Evolutionary conservation across 1,139 yeast genomes (phyloP), one percentile per base, ranked within the genome.

Genomic region (Pichia sp.): DNA sequence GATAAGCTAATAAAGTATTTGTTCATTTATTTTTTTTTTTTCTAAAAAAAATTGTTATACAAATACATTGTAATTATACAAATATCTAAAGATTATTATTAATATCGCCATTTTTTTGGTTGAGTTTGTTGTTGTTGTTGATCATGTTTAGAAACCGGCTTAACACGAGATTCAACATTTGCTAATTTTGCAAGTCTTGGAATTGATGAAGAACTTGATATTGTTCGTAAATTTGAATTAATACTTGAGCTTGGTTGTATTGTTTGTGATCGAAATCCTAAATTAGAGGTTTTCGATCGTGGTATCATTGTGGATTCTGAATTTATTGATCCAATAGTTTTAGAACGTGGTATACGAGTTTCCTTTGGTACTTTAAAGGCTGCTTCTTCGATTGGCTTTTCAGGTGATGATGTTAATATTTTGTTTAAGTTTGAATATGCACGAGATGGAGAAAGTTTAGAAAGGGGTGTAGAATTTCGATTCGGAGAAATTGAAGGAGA

Each of bases 371-470:
- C 7, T 16, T 30, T 25, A 10, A 13, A 13, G 15, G 8, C 13
- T 22, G 11, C 11, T 22, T 9, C 15, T 26, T 37, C 34, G 15
- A 31, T 15, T 18, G 29, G 28, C 9, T 31, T 38, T 18, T 36
- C 46, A 6, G 43, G 42, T 9, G 44, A 37, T 24, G 41, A 40
- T 4, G 40, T 34, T 35, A 48, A 14, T 6, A 48, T 41, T 20
- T 45, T 30, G 31, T 50, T 47, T 14, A 54, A 37, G 31, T 49
- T 51, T 1, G 55, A 49, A 28, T 40, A 45, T 9, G 52, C 50
- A 33, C 53, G 50, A 1, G 60, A 55, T 6, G 61, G 61, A 3
- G 61, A 57, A n/a, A 57, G 48, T 31, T 49, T 50, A 2, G 56
- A 48, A 14, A 15, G 37, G 29, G 13, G 42, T 19, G 10, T 31